Evolutionary conservation across 805 yeast genomes (phyloP), one percentile per base, ranked within the genome.

Genomic region (Priceomyces medius): DNA sequence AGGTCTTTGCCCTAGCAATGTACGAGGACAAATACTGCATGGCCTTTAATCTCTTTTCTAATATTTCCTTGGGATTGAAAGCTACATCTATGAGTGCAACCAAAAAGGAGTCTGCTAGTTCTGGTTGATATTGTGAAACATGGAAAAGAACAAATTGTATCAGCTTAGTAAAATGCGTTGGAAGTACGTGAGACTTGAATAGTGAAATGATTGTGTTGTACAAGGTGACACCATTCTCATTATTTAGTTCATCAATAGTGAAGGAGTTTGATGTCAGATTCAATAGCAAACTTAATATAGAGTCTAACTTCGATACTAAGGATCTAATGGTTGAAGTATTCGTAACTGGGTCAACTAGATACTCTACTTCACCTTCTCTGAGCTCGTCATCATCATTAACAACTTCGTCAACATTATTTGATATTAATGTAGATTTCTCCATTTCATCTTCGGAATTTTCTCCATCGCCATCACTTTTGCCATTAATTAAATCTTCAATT

Each of bases 1-100:
- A 68, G 31, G 78, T 77, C 48, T 81, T 80, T 8, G 96, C 96
- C 42, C 99, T 76, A 1, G 98, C 93, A 44, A 91, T 79, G 56
- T 82, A 91, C 2, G 97, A 88, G 1, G 96, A 83, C 41, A 91
- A 74, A 59, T 93, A 91, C 63, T 93, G 98, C 76, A 90, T 77
- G 2, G 97, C 85, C 67, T 90, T 90, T 49, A 88, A 80, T 51
- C 95, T 77, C 49, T 81, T 83, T 41, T 87, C 91, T 27, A 81
- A 66, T 19, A 80, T 76, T 58, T 85, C 89, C 33, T 71, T 68
- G 7, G 82, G 75, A 38, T 82, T 77, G 59, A 93, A 83, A 2
- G 95, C 88, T 29, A 85, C 77, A 56, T 91, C 97, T 33, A 91
- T 81, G 49, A 93, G 70, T 31, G 85, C 71, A 2, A 86, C 95